Conservation (phyloP, 371 early-diverging fungal genomes). For the Capillidium rhysosporum region DNA sequence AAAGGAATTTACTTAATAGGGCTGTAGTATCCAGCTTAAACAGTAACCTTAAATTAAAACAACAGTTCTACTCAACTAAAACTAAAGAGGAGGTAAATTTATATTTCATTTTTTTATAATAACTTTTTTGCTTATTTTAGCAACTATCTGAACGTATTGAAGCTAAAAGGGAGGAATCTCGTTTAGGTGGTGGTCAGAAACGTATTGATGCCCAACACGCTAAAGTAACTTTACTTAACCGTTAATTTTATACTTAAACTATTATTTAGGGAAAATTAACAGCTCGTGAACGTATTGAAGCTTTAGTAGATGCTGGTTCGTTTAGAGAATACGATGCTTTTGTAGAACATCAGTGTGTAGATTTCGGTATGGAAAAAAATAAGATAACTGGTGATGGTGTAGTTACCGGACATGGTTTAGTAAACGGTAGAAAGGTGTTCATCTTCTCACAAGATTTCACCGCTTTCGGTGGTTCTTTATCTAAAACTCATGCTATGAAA, state of each 20-base stretch:
- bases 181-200: slow-evolving; percentile 63
- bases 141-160: slow-evolving; percentile 20
- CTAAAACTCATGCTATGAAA: slow-evolving; percentile 78
- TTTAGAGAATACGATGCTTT: slow-evolving; percentile 90
- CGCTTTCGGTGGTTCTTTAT: slow-evolving; percentile 78
- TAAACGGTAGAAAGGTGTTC: slow-evolving; percentile 79
- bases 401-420: slow-evolving; percentile 84
- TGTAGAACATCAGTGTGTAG: slow-evolving; percentile 84
- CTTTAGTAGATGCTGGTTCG: slow-evolving; percentile 67
- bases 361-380: slow-evolving; percentile 79
- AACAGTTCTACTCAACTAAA: not conserved
- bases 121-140: not conserved
- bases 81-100: not conserved
- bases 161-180: slow-evolving; percentile 49
- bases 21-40: no score
- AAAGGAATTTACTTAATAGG: no score
- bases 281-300: slow-evolving; percentile 77
- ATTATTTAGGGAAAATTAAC: slow-evolving; percentile 74
- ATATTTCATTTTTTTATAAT: not conserved
- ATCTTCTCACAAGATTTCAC: slow-evolving; percentile 94
- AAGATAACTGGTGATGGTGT: slow-evolving; percentile 85
- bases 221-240: slow-evolving; percentile 31
- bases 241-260: not conserved
- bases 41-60: no score
- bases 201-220: slow-evolving; percentile 76